Evolutionary conservation across 345 rosid genomes (phyloP), one percentile per base, ranked within the genome.

Genomic region (Eutrema yunnanense): DNA sequence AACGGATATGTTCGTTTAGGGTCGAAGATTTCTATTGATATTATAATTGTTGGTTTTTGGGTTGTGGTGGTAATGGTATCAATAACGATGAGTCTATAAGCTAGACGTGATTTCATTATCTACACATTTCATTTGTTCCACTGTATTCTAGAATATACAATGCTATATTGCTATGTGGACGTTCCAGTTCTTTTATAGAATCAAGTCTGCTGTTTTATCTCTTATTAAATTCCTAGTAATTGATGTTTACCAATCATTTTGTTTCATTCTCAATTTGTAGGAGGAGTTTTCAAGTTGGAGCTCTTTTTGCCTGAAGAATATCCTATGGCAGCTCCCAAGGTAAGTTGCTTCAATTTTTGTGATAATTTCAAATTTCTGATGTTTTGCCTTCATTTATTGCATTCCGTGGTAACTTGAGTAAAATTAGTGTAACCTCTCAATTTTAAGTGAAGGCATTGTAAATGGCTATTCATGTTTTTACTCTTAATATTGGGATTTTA

Each of bases 281-380:
- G 99, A 42, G 99, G 99, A 7, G 97, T 95, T 62, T 95, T 92
- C 86, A 95, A 95, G 82, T 80, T 95, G 92, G 99, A 95, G 79
- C 83, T 95, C 72, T 95, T 95, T 84, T 83, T 95, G 64, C 99
- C 99, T 33, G 99, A 95, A 87, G 99, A 95, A 78, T 95, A 95
- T 84, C 99, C 99, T 27, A 92, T 95, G 99, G 97, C 99, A n/a
- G 98, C 98, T 41, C 99, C 98, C 12, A 93, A 93, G 92, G 98
- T 93, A 84, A 36, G 69, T 41, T 53, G 19, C 57, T 63, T 60
- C 33, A 0, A 9, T 34, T 43, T 62, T 61, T 62, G 36, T 36
- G 16, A 32, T 3, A 6, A 22, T 57, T 43, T 27, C 72, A 47
- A 9, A 4, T 46, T 33, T 38, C 49, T 53, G 1, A 27, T 8